A percentile compares a stretch with the other conserved stretches of the same genome.
phyloP scores from a whole-genome alignment of 2,329 filamentous ascomycete species.

The Botryotinia globosa region DNA sequence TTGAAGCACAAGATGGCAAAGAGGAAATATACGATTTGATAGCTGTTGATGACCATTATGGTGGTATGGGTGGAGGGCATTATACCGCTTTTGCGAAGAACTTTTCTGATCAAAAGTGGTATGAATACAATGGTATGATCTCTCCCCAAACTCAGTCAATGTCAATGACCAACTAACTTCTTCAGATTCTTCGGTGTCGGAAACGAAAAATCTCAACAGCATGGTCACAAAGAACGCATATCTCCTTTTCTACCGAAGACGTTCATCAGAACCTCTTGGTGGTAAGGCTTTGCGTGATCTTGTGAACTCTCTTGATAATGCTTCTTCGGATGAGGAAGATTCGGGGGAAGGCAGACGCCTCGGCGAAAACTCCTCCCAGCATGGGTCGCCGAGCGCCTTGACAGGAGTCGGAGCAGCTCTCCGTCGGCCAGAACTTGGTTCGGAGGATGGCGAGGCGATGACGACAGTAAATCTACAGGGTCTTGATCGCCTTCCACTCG shows the following conservation, averaged over 20 bases:
- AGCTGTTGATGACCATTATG: conserved; percentile 93
- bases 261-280: conserved; percentile 73
- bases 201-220: conserved; percentile 55
- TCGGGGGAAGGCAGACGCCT: conserved; percentile 85
- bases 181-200: conserved; percentile 71
- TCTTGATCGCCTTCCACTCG: conserved; percentile 32
- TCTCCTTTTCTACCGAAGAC: conserved; percentile 90
- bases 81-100: conserved; percentile 96
- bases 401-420: conserved; percentile 72
- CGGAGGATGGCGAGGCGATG: conserved; percentile 33
- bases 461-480: conserved; percentile 33
- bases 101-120: conserved; percentile 86
- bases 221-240: conserved; percentile 80
- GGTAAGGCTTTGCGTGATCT: conserved; percentile 72
- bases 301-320: conserved; percentile 58
- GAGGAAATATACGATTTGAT: conserved; percentile 88
- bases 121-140: conserved; percentile 87
- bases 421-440: conserved; percentile 62
- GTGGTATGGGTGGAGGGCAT: conserved; percentile 88
- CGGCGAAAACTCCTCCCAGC: conserved; percentile 78
- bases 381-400: conserved; percentile 89
- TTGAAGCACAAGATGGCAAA: conserved; percentile 77
- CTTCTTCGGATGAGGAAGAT: conserved; percentile 46
- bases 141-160: neutral
- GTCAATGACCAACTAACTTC: conserved; percentile 42